phyloP scores from a whole-genome alignment of 768 basidiomycete genomes.

The Pisolithus microcarpus region DNA sequence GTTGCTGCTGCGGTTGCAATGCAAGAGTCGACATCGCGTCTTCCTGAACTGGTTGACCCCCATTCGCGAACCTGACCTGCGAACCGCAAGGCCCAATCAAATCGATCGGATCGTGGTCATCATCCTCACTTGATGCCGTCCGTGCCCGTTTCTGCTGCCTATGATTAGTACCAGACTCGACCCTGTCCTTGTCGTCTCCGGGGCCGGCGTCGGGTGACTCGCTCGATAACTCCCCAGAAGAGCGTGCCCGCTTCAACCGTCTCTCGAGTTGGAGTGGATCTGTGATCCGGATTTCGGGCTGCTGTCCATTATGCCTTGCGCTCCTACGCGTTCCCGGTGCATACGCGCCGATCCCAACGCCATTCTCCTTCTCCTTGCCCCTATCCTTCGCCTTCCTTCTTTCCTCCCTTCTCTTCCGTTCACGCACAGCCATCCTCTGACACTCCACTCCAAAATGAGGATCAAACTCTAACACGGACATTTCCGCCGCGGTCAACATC shows the following conservation, averaged over 20 bases:
- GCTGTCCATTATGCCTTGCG: conserved; percentile 63
- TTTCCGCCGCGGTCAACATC: conserved; percentile 81
- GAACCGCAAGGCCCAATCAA: conserved; percentile 23
- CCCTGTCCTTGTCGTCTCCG: conserved; percentile 35
- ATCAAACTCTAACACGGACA: conserved; percentile 84
- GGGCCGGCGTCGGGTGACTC: conserved; percentile 34
- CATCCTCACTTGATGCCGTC: conserved; percentile 37
- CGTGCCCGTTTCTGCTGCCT: conserved; percentile 50
- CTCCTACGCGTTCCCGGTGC: conserved; percentile 59
- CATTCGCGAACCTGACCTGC: conserved; percentile 47
- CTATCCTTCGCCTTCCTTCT: conserved; percentile 46
- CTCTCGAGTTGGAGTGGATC: conserved; percentile 73
- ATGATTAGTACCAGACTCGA: conserved; percentile 32
- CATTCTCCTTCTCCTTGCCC: conserved; percentile 31
- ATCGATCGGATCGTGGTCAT: conserved; percentile 46
- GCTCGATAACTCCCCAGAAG: conserved; percentile 46
- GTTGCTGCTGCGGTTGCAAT: conserved; percentile 5
- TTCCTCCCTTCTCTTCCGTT: conserved; percentile 59
- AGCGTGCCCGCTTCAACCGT: conserved; percentile 62
- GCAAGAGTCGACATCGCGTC: conserved; percentile 6
- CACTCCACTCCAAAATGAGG: conserved; percentile 73
- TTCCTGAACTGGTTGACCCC: conserved; percentile 14
- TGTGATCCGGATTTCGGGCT: conserved; percentile 65
- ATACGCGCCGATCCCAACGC: conserved; percentile 23
- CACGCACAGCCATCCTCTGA: conserved; percentile 75